Evolutionary conservation across 805 yeast species (phyloP).

Genomic region (Teunomyces stri): DNA sequence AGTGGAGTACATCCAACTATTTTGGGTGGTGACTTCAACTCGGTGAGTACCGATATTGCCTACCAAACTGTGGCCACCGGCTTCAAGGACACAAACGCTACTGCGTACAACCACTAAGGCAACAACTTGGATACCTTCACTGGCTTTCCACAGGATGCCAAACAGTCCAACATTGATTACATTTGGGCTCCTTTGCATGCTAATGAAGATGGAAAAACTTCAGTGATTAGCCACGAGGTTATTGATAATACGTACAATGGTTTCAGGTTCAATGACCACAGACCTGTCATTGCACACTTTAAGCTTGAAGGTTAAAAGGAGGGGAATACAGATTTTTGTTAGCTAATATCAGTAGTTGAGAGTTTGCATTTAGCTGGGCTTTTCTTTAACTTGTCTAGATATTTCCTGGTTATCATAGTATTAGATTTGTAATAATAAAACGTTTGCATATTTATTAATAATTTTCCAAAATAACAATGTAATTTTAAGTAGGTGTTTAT

Average conservation of each 20-base stretch:
- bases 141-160: slow-evolving; percentile 30
- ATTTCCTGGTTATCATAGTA: neutral
- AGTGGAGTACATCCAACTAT: slow-evolving; percentile 30
- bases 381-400: neutral
- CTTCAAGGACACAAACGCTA: slow-evolving; percentile 25
- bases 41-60: slow-evolving; percentile 17
- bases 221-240: slow-evolving; percentile 25
- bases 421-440: neutral
- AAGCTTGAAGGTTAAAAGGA: slow-evolving; percentile 5
- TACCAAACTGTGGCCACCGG: slow-evolving; percentile 38
- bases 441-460: neutral
- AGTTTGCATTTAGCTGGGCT: neutral
- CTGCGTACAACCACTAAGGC: slow-evolving; percentile 7
- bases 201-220: slow-evolving; percentile 12
- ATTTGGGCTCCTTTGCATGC: slow-evolving; percentile 30
- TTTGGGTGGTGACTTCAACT: slow-evolving; percentile 59
- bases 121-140: slow-evolving; percentile 39
- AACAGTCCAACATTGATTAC: slow-evolving; percentile 38
- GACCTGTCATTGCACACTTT: slow-evolving; percentile 42
- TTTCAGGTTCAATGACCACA: slow-evolving; percentile 43
- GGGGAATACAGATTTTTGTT: neutral
- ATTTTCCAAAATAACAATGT: neutral
- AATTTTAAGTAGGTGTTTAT: neutral
- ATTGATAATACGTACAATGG: slow-evolving; percentile 37
- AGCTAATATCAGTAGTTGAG: no score